Base-by-base conservation (phyloP, 2,329 filamentous ascomycete genomes). In the Aspergillus brunneoviolaceus region DNA sequence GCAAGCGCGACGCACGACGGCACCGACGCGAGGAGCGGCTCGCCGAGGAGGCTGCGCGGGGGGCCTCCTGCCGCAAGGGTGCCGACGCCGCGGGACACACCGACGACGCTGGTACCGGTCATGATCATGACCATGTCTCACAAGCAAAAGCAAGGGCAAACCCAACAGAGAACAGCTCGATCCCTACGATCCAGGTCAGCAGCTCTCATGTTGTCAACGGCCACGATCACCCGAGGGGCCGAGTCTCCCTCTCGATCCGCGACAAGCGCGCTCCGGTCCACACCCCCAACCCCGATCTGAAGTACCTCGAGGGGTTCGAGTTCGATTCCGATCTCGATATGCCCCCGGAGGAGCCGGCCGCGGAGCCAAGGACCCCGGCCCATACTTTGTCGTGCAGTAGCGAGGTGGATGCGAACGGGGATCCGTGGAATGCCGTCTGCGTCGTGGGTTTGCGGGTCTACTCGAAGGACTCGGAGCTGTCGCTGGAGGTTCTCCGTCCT, bases 401-500 rank as follows among this genome's bases (percentile, higher is more conserved):
- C 49, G 59, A 59, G 3, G 68, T 60, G 10, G 69, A 67, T 35
- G 61, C 60, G 14, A 67, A 64, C 25, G 66, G 64, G 12, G 73
- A 77, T 61, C 84, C 84, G 0, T 87, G 85, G 85, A 86, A 87
- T 65, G 85, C 85, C 0, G 79, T 86, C 1, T 85, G 83, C 62
- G 84, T 87, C 16, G 79, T 87, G 4, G 85, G 85, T 0, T 70
- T 87, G 31, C 76, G 84, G 5, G 84, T 87, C 0, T 87, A 85
- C 66, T 81, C 79, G 10, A 80, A 83, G 60, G 81, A 84, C 62
- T 74, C 74, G 5, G 70, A 72, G 48, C 78, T 86, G 39, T 79
- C 75, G 3, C 78, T 87, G 19, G 77, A 82, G 63, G 83, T 86
- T 9, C 73, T 84, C n/a, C 79, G 77, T 56, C 76, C 79, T 7